phyloP scores from a whole-genome alignment of 352 stramenopile species.

The Phytopythium helicoides region DNA sequence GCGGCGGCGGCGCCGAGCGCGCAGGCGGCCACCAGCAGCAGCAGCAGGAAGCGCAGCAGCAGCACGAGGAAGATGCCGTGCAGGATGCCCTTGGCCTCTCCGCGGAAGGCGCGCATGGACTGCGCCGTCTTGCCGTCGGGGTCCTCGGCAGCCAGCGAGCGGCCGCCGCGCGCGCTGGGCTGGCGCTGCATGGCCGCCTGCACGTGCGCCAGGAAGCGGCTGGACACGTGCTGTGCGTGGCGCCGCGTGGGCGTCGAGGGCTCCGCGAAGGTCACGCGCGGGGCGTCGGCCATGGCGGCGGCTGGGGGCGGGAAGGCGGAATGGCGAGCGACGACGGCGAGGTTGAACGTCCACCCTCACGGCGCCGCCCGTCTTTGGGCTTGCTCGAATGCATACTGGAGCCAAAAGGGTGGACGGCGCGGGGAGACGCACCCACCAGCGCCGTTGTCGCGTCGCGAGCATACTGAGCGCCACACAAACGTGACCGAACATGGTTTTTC shows the following conservation, averaged over 20 bases:
- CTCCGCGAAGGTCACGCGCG: not conserved
- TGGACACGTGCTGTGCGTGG: constrained; percentile 4
- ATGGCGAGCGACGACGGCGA: too few relatives aligned
- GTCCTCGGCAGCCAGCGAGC: constrained; percentile 12
- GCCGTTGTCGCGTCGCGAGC: too few relatives aligned
- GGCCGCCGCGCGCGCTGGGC: constrained; percentile 3
- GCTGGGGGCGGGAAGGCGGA: too few relatives aligned
- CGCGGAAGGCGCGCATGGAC: constrained; percentile 57
- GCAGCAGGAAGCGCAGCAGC: constrained; percentile 49
- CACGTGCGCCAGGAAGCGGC: constrained; percentile 15
- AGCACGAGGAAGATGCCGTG: constrained; percentile 62
- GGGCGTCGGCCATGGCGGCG: too few relatives aligned
- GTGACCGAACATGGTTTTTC: too few relatives aligned
- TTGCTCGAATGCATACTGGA: too few relatives aligned
- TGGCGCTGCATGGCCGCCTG: constrained; percentile 19
- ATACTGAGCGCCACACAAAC: too few relatives aligned
- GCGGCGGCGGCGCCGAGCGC: constrained; percentile 26
- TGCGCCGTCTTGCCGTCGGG: constrained; percentile 49
- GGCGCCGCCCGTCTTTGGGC: too few relatives aligned
- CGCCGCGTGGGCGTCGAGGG: constrained; percentile 5
- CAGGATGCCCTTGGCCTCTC: constrained; percentile 51
- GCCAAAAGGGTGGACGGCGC: too few relatives aligned
- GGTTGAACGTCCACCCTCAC: too few relatives aligned
- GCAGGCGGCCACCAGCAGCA: constrained; percentile 30
- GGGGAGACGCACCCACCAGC: too few relatives aligned